Evolutionary conservation across 768 basidiomycete species (phyloP).

Genomic region (Pseudohyphozyma bogoriensis): DNA sequence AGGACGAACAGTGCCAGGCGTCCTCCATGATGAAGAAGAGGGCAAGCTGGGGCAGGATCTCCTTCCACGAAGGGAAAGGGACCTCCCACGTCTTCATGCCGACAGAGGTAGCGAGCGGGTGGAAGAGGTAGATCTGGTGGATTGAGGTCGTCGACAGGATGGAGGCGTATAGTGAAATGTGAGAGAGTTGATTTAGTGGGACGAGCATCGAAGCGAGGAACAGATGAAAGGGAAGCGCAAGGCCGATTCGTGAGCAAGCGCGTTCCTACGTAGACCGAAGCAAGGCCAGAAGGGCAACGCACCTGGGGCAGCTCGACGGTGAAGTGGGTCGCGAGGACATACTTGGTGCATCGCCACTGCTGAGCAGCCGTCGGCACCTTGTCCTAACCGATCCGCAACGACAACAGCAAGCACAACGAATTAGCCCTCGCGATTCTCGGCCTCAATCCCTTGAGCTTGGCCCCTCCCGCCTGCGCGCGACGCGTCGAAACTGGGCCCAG

Average conservation of each 20-base stretch:
- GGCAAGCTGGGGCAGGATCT: conserved; percentile 56
- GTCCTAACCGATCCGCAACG: conserved; percentile 28
- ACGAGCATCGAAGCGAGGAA: not conserved
- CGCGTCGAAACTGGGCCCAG: too few relatives aligned
- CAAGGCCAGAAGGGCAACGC: conserved; percentile 37
- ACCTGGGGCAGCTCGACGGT: conserved; percentile 86
- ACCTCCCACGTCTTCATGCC: conserved; percentile 89
- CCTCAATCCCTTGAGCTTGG: not conserved
- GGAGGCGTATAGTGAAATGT: too few relatives aligned
- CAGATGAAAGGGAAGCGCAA: too few relatives aligned
- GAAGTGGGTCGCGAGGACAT: conserved; percentile 85
- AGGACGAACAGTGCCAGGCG: conserved; percentile 91
- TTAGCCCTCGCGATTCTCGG: not conserved
- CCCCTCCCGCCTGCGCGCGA: not conserved
- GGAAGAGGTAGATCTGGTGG: conserved; percentile 34
- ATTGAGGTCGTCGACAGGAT: too few relatives aligned
- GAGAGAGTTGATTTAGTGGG: not conserved
- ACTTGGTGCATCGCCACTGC: conserved; percentile 91
- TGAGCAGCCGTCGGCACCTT: conserved; percentile 70
- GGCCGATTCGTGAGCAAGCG: too few relatives aligned
- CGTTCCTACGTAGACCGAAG: too few relatives aligned
- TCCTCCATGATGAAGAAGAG: conserved; percentile 94
- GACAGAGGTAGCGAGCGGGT: conserved; percentile 59
- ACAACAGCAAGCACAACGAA: not conserved
- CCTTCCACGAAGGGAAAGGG: conserved; percentile 64